A percentile compares a stretch with the other conserved stretches of the same genome.
These are phyloP conservation scores for Lachancea nothofagi DNA, from an alignment of 805 yeast genomes.

Conservation along the genomic window DNA sequence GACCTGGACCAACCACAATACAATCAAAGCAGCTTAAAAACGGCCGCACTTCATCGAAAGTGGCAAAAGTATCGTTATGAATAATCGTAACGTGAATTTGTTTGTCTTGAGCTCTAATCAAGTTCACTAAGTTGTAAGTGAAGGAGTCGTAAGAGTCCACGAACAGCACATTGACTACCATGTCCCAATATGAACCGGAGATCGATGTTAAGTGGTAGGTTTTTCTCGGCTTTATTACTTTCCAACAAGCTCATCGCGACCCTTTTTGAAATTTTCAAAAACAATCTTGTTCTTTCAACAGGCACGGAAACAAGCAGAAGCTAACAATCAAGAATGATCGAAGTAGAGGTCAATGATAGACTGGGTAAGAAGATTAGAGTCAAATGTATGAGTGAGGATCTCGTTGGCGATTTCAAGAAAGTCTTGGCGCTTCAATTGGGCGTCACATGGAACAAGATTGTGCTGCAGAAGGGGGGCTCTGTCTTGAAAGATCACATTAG, in stretches of 20 bases:
- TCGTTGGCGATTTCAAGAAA: constrained; percentile 85
- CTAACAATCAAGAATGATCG: constrained; percentile 55
- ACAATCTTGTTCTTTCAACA: too few relatives aligned
- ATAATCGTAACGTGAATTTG: constrained; percentile 32
- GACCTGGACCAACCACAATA: constrained; percentile 92
- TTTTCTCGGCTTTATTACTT: background rate
- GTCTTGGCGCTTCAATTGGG: constrained; percentile 81
- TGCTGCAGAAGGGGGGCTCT: constrained; percentile 80
- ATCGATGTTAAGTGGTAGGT: background rate
- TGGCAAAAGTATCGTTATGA: constrained; percentile 35
- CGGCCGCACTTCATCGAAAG: constrained; percentile 11
- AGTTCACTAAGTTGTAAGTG: constrained; percentile 69
- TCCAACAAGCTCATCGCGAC: background rate
- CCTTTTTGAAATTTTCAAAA: constrained; percentile 4
- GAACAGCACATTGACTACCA: constrained; percentile 26
- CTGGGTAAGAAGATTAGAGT: constrained; percentile 84
- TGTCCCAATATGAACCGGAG: background rate
- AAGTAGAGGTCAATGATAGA: constrained; percentile 67
- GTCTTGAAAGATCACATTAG: constrained; percentile 85
- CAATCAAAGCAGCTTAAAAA: constrained; percentile 56
- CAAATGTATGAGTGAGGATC: constrained; percentile 80
- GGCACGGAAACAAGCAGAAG: too few relatives aligned
- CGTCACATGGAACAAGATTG: constrained; percentile 54
- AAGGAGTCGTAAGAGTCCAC: constrained; percentile 96
- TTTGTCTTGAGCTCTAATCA: constrained; percentile 44